Base-by-base conservation (phyloP, 2,329 filamentous ascomycete genomes). In the Pseudogymnoascus sp. region DNA sequence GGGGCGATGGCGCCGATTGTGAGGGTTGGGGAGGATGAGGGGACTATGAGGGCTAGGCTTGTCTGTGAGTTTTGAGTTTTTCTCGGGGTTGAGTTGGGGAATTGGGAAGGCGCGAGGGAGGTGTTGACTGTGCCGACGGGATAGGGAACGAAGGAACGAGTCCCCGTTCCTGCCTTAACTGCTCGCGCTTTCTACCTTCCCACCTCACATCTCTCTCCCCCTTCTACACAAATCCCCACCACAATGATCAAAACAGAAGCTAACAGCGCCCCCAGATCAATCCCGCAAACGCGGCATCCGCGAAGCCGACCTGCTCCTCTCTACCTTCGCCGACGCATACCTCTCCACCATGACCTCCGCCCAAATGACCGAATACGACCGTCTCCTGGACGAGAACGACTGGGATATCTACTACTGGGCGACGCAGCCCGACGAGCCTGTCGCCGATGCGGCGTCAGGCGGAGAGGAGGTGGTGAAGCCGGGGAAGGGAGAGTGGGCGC, bases 391-490 rank as follows among this genome's bases (percentile, higher is more conserved):
- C 76, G 94, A 99, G 78, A 99, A 99, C 76, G 94, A 99, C 79
- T 99, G 94, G 94, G 94, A 99, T 74, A 97, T 99, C 65, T 99
- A 99, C 81, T 99, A 99, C 82, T 99, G 94, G 94, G 91, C 90
- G 3, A 99, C 94, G 13, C 94, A 99, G 76, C 86, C 91, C 69
- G 81, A 87, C 10, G 77, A 82, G 4, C 77, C 80, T 1, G 82
- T 82, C n/a, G 81, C 84, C 35, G 68, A 65, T 67, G 77, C 66
- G 59, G 69, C 67, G 27, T 67, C 64, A 45, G 58, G 61, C 63
- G 65, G 52, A 18, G 69, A 67, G 59, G 69, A 74, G 61, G 63
- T 62, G 62, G 65, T 62, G 61, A 72, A 70, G 59, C 72, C 65
- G 15, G 65, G 59, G 63, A 75, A 80, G 73, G 92, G 92, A 65